Base-by-base conservation (phyloP, 352 stramenopile species). In the Globisporangium cederbergense region DNA sequence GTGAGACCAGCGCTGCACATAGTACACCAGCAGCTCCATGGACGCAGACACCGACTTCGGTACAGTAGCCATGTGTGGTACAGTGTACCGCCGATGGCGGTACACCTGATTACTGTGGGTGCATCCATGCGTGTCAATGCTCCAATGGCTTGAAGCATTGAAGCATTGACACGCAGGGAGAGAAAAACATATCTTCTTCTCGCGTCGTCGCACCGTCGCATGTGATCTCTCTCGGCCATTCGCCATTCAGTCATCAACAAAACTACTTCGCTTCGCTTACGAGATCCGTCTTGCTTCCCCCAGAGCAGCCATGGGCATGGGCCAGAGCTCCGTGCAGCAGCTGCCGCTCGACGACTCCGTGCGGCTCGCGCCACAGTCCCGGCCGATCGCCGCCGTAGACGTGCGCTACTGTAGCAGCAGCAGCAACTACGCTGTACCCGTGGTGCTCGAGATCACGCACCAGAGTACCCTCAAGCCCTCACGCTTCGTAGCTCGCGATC, bases 401-500 rank as follows among this genome's bases (percentile, higher is more conserved):
- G 22, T 45, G 0, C 22, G 28, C 16, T 50, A 30, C 57, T 62
- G 57, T 14, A n/a, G 42, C 2, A 36, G 32, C 32, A 36, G 32
- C 32, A 36, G 6, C 32, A 8, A 4, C 14, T 10, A 4, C 5
- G 13, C 9, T 6, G 13, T 13, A 16, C 42, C 40, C n/a, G 43
- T 42, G 28, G 45, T 6, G 8, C 40, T 62, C 32, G 20, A 62
- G 42, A 62, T 62, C 42, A 43, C 42, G 32, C 42, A 52, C 45
- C 57, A 62, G 42, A 38, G 40, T 11, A 18, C 11, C 9, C 10
- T 43, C 10, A 40, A 43, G 18, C 45, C 57, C 20, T 52, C 57
- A 42, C 45, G 57, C 28, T 62, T 62, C 42, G n/a, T 54, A 22
- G 57, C 40, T 45, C 57, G 42, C 42, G 45, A 62, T 25, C 8